These are phyloP conservation scores for Lanmaoa rubissima DNA, from an alignment of 768 basidiomycete species.

Conservation along the genomic window DNA sequence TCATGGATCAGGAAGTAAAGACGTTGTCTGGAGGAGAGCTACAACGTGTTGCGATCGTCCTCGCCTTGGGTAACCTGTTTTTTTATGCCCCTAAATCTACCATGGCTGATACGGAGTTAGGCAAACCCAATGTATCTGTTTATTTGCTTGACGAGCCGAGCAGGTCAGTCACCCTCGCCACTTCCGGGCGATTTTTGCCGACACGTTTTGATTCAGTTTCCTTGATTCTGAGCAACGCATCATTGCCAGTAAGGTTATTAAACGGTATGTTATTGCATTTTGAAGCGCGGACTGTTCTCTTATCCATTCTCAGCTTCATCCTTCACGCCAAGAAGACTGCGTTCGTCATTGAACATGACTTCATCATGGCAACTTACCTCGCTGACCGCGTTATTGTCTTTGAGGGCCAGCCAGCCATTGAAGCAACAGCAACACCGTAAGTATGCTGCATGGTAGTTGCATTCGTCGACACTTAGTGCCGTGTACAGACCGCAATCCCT, in stretches of 20 bases:
- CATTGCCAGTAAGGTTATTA: slow-evolving; percentile 96
- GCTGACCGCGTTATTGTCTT: slow-evolving; percentile 97
- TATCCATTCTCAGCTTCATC: slow-evolving; percentile 61
- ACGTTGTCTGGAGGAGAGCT: slow-evolving; percentile 98
- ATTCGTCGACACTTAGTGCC: neutral
- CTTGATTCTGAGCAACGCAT: slow-evolving; percentile 99
- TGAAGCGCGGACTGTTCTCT: neutral
- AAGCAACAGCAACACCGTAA: slow-evolving; percentile 89
- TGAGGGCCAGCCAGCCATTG: slow-evolving; percentile 79
- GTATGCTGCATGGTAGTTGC: slow-evolving; percentile 28
- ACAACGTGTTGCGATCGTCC: slow-evolving; percentile 94
- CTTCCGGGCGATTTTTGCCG: neutral
- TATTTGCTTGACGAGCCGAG: slow-evolving; percentile 97
- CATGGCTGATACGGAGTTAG: slow-evolving; percentile 30
- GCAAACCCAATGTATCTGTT: slow-evolving; percentile 78
- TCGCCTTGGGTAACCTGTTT: slow-evolving; percentile 68
- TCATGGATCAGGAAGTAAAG: slow-evolving; percentile 98
- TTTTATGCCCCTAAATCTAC: neutral
- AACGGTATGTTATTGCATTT: slow-evolving; percentile 54
- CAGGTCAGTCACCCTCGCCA: slow-evolving; percentile 43
- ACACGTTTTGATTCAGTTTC: slow-evolving; percentile 52
- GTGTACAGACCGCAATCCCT: slow-evolving; percentile 81
- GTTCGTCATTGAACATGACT: slow-evolving; percentile 99
- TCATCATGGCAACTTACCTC: slow-evolving; percentile 99
- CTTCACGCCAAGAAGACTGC: slow-evolving; percentile 97